These are phyloP conservation scores for Rhododendron ferrugineum DNA, from an alignment of 148 eudicot genomes.

Conservation along the genomic window DNA sequence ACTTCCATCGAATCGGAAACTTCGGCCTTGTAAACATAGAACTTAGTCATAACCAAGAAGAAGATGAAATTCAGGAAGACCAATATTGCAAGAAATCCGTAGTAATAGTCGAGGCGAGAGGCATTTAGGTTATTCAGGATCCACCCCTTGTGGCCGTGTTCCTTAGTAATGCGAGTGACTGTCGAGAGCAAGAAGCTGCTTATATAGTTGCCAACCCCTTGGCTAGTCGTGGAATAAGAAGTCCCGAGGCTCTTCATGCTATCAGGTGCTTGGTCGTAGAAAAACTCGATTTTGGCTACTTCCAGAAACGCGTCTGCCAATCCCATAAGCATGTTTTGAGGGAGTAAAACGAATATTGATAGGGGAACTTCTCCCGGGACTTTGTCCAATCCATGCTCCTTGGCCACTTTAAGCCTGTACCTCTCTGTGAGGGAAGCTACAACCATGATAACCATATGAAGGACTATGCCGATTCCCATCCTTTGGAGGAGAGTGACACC, in stretches of 20 bases:
- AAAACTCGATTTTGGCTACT: constrained; percentile 72
- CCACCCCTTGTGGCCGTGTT: constrained; percentile 61
- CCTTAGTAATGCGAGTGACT: constrained; percentile 42
- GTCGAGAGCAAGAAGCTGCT: constrained; percentile 60
- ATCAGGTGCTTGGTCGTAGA: constrained; percentile 84
- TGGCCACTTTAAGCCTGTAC: constrained; percentile 44
- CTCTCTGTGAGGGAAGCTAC: constrained; percentile 46
- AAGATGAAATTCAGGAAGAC: constrained; percentile 50
- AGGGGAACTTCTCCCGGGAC: constrained; percentile 53
- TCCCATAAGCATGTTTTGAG: constrained; percentile 47
- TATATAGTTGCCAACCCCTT: constrained; percentile 65
- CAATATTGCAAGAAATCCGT: constrained; percentile 47
- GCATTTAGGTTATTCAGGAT: constrained; percentile 66
- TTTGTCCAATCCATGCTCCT: constrained; percentile 37
- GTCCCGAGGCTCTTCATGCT: constrained; percentile 84
- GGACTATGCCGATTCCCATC: constrained; percentile 61
- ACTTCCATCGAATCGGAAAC: constrained; percentile 45
- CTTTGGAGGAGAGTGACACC: constrained; percentile 69
- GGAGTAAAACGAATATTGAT: constrained; percentile 30
- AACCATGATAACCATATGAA: constrained; percentile 57
- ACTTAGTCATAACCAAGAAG: constrained; percentile 44
- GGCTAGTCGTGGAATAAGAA: constrained; percentile 52
- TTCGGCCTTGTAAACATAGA: constrained; percentile 65
- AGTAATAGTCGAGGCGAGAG: constrained; percentile 75
- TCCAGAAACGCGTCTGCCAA: constrained; percentile 65